phyloP scores from a whole-genome alignment of 2,329 filamentous ascomycete species.

The Apiospora phragmitis region DNA sequence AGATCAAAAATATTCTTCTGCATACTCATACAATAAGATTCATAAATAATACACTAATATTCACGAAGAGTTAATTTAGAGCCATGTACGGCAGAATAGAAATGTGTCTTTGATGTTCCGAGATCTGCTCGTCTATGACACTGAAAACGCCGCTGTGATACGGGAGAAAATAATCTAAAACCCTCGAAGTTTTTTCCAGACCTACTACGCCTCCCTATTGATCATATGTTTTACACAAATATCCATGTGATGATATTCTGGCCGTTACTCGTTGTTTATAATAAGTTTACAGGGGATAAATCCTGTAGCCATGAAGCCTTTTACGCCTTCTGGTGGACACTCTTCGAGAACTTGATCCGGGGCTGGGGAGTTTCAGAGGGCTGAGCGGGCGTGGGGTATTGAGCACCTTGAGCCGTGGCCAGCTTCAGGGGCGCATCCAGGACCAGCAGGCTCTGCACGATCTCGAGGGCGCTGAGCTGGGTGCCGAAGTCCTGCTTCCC shows the following conservation, averaged over 20 bases:
- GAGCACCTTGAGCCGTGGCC: not conserved
- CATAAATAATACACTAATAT: not conserved
- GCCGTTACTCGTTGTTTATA: not conserved
- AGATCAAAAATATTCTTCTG: too few species aligned
- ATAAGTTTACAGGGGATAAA: too few species aligned
- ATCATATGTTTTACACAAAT: not conserved
- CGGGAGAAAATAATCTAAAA: not conserved
- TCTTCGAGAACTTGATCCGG: not conserved
- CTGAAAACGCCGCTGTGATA: not conserved
- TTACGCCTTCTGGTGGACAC: not conserved
- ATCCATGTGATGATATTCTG: not conserved
- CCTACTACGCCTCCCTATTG: not conserved
- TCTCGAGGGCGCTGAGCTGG: conserved; percentile 36
- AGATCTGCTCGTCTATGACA: conserved; percentile 1
- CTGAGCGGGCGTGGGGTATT: not conserved
- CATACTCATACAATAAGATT: not conserved
- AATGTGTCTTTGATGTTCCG: not conserved
- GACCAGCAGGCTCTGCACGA: conserved; percentile 30
- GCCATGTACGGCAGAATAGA: not conserved
- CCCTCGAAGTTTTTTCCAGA: not conserved
- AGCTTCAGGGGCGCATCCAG: not conserved
- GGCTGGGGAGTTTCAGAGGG: not conserved
- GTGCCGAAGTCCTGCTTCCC: conserved; percentile 35
- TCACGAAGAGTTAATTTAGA: not conserved
- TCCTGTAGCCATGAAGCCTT: not conserved